phyloP scores from a whole-genome alignment of 208 protist genomes.

The Acanthamoeba lenticulata region DNA sequence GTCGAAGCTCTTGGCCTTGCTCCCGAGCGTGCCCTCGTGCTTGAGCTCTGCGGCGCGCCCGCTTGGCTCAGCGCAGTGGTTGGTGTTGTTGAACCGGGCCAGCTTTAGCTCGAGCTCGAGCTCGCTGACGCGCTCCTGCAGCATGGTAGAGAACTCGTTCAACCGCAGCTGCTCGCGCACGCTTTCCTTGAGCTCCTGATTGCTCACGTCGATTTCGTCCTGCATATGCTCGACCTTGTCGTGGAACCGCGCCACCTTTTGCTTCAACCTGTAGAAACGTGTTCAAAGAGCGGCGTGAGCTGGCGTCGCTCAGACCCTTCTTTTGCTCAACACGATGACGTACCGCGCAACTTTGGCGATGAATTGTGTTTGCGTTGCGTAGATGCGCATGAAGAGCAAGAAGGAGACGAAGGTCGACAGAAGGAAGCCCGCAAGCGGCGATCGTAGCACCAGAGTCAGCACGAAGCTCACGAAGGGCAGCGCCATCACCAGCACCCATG shows the following conservation, averaged over 20 bases:
- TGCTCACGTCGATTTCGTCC: constrained; percentile 28
- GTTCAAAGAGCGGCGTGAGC: not conserved
- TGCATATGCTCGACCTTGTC: constrained; percentile 14
- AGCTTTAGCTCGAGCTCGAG: constrained; percentile 14
- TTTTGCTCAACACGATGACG: not conserved
- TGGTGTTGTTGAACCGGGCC: not conserved
- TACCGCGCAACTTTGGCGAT: not conserved
- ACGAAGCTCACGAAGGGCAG: constrained; percentile 24
- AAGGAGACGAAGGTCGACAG: not conserved
- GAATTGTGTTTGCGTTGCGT: not conserved
- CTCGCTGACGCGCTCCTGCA: constrained; percentile 7
- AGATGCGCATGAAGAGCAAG: constrained; percentile 41
- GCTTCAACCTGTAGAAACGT: not conserved
- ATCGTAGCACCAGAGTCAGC: not conserved
- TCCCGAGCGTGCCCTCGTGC: not conserved
- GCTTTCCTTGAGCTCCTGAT: constrained; percentile 32
- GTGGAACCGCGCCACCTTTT: not conserved
- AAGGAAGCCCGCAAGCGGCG: not conserved
- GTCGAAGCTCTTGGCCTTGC: not conserved
- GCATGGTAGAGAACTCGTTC: constrained; percentile 17
- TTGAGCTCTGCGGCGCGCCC: no score
- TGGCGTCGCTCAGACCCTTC: not conserved
- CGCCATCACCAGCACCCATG: constrained; percentile 25
- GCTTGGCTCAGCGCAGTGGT: no score
- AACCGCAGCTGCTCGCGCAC: not conserved